A percentile compares a stretch with the other conserved stretches of the same genome.
phyloP scores from a whole-genome alignment of 1,284 basidiomycete species.

The Inonotus hispidus region DNA sequence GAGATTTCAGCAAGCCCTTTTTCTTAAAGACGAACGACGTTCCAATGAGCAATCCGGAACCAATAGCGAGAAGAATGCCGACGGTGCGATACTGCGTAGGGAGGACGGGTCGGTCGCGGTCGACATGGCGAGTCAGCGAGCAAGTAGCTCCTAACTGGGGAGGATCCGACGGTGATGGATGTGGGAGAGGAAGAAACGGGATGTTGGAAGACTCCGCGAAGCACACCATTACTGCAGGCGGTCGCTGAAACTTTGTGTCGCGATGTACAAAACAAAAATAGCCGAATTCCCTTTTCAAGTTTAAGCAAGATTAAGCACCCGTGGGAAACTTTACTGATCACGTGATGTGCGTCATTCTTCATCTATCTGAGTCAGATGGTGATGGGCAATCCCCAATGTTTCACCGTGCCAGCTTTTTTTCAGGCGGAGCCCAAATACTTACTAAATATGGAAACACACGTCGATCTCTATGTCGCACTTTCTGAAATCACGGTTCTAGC shows the following conservation, averaged over 20 bases:
- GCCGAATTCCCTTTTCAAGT: not conserved
- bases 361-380: too few relatives aligned
- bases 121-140: not conserved
- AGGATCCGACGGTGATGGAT: too few relatives aligned
- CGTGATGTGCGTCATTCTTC: not conserved
- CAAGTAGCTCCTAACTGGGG: too few relatives aligned
- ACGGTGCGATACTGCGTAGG: constrained; percentile 30
- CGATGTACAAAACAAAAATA: not conserved
- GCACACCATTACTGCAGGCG: not conserved
- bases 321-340: not conserved
- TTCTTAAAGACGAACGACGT: constrained; percentile 96
- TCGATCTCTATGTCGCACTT: too few relatives aligned
- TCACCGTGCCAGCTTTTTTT: too few relatives aligned
- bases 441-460: too few relatives aligned
- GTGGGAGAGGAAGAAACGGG: too few relatives aligned
- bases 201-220: too few relatives aligned
- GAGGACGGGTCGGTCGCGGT: not conserved
- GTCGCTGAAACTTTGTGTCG: not conserved
- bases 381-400: too few relatives aligned
- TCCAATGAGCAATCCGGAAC: constrained; percentile 87
- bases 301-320: not conserved
- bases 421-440: too few relatives aligned
- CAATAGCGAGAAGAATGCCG: constrained; percentile 78
- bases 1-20: constrained; percentile 75
- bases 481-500: too few relatives aligned